Evolutionary conservation across 2,329 filamentous ascomycete species (phyloP), one percentile per base, ranked within the genome.

Genomic region (Ophiostoma ulmi): DNA sequence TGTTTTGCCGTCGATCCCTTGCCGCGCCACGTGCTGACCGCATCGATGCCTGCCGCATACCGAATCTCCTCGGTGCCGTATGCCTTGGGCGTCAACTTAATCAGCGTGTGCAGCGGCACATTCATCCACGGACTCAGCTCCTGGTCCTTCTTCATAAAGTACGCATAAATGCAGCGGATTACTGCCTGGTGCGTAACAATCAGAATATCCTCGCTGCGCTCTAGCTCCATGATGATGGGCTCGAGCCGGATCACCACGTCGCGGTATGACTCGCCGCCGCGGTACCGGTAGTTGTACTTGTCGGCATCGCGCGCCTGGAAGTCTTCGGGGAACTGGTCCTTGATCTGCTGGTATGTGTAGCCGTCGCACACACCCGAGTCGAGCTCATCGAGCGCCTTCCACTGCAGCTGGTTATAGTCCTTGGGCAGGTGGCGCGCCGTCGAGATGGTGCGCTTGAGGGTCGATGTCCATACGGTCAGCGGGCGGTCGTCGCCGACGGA

Each of bases 221-320:
- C 95, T 69, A 99, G 85, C 79, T 99, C 95, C 95, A 99, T 99
- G 81, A 99, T 99, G 81, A 99, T 99, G 73, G 95, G 95, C 78
- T 99, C 95, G 0, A 99, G 88, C 0, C 95, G 93, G 77, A 97
- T 98, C 58, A 99, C 95, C 1, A 99, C 94, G 77, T 99, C 95
- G 70, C 94, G 92, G 80, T 99, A 90, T 73, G 92, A 96, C 82
- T 99, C 95, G 70, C 95, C 95, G 73, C 95, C 95, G 5, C 95
- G 90, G 81, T 99, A 99, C 71, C 95, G 93, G 82, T 99, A 99
- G 83, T 99, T 98, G 87, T 98, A 98, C 81, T 99, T 99, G 84
- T 99, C 95, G 75, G 97, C 93, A 80, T 99, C 95, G 73, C 95
- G 92, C 44, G 94, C 93, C 68, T 89, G 88, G 81, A 99, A 99